Conservation (phyloP, 257 asterid genomes). For the Solanum tarijense region DNA sequence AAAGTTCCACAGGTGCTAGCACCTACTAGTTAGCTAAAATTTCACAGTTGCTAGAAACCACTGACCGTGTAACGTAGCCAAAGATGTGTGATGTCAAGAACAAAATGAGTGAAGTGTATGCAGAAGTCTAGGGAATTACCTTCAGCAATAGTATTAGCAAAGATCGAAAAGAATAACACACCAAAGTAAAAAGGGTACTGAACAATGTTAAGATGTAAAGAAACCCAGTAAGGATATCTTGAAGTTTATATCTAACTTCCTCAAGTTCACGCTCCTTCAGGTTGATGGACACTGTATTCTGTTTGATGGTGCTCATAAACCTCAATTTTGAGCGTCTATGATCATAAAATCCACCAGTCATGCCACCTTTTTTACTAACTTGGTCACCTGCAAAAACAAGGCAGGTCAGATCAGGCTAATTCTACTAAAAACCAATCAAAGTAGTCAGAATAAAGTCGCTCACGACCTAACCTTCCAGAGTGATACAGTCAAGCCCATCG, state of each 20-base stretch:
- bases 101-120: background rate
- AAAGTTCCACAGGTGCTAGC: background rate
- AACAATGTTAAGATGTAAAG: slow-evolving; percentile 4
- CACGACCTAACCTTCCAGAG: slow-evolving; percentile 67
- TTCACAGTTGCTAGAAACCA: background rate
- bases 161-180: background rate
- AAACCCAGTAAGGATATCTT: slow-evolving; percentile 66
- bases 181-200: slow-evolving; percentile 2
- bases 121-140: background rate
- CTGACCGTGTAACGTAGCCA: background rate
- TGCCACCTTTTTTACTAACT: slow-evolving; percentile 98
- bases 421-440: slow-evolving; percentile 2
- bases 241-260: slow-evolving; percentile 53
- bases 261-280: slow-evolving; percentile 49
- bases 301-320: slow-evolving; percentile 66
- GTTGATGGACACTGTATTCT: slow-evolving; percentile 38
- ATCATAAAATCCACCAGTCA: slow-evolving; percentile 99
- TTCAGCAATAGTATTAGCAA: background rate
- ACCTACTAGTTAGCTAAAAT: background rate
- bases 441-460: slow-evolving; percentile 4
- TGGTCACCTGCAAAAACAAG: slow-evolving; percentile 70
- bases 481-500: slow-evolving; percentile 90
- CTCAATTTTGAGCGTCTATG: slow-evolving; percentile 78
- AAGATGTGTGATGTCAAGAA: background rate
- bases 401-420: slow-evolving; percentile 5